Base-by-base conservation (phyloP, 306 rosid species). In the Dicorynia guianensis region DNA sequence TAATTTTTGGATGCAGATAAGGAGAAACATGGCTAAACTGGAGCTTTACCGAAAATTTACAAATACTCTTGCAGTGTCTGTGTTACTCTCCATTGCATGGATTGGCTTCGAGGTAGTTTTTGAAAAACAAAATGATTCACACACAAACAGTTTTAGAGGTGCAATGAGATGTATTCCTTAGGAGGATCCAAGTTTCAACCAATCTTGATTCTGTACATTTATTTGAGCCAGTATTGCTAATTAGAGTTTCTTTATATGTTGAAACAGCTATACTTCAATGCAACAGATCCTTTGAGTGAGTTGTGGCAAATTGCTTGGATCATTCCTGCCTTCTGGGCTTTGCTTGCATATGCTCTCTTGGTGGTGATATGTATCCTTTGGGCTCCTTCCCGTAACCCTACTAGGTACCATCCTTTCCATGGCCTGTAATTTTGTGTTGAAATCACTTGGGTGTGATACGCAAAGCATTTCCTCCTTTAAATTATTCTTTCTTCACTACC, bases 271-370 rank as follows among this genome's bases (percentile, higher is more conserved):
- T 93, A 93, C 88, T 93, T 91, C 87, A 91, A 93, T 82, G 98
- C 98, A 66, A 88, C 97, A 10, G 97, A 91, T 57, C 97, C 98
- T 2, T 71, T 93, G 77, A 91, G 93, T 52, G 98, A 91, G 89
- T 84, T 91, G 79, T 93, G 98, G 98, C 89, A 87, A 85, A 91
- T 93, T 54, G 93, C 98, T 18, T 93, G 98, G 98, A 80, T 93
- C 77, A 91, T 93, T 82, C 97, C 98, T 44, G 96, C 96, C 11
- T 88, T 93, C 84, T 93, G 98, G 98, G 77, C 76, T 72, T 70
- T 89, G 68, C 91, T 93, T 79, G 89, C 97, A 46, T 93, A 76
- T 76, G 81, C 85, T 81, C 90, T 93, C 42, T 76, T 93, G 88
- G 79, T 72, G 38, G 85, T 89, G 69, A 88, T 93, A 64, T 93